A percentile compares a stretch with the other conserved stretches of the same genome.
Evolutionary conservation across 371 early-diverging fungal genomes (phyloP).

Genomic region (Nematocida sp.): DNA sequence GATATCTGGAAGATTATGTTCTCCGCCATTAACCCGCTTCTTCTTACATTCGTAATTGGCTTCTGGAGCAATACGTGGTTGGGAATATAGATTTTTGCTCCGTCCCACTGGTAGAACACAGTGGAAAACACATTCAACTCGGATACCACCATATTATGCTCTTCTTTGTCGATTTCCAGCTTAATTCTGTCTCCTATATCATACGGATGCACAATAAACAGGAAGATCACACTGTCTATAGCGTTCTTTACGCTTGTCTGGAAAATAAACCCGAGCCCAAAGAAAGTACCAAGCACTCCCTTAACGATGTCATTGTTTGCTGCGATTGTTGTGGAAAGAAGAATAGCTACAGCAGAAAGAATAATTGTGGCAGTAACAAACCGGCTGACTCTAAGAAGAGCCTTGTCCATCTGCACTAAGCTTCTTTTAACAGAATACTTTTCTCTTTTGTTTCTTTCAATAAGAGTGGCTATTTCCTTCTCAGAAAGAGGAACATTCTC

Average conservation of each 20-base stretch:
- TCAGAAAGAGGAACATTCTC: slow-evolving; percentile 40
- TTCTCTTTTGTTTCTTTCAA: slow-evolving; percentile 63
- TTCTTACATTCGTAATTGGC: slow-evolving; percentile 64
- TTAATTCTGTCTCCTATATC: slow-evolving; percentile 67
- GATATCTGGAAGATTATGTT: slow-evolving; percentile 64
- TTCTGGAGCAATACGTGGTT: slow-evolving; percentile 62
- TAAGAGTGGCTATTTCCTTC: slow-evolving; percentile 50
- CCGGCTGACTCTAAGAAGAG: slow-evolving; percentile 57
- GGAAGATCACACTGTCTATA: slow-evolving; percentile 65
- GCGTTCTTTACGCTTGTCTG: slow-evolving; percentile 60
- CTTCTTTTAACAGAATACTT: slow-evolving; percentile 61
- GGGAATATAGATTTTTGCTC: slow-evolving; percentile 65
- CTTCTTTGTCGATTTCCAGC: slow-evolving; percentile 59
- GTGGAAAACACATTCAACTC: slow-evolving; percentile 68
- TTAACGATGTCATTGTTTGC: slow-evolving; percentile 54
- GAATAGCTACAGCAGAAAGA: slow-evolving; percentile 50
- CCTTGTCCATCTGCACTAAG: slow-evolving; percentile 64
- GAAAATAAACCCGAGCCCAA: slow-evolving; percentile 66
- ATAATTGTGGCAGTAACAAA: slow-evolving; percentile 52
- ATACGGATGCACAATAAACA: slow-evolving; percentile 68
- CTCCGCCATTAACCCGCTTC: slow-evolving; percentile 65
- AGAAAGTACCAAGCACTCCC: slow-evolving; percentile 62
- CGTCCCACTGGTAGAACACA: slow-evolving; percentile 67
- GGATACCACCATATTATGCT: slow-evolving; percentile 66
- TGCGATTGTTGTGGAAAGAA: slow-evolving; percentile 45